Percentiles rank a stretch among this genome's conserved stretches.
Evolutionary conservation across 2,329 filamentous ascomycete genomes (phyloP).

Genomic region (Verticillium tricorpus): DNA sequence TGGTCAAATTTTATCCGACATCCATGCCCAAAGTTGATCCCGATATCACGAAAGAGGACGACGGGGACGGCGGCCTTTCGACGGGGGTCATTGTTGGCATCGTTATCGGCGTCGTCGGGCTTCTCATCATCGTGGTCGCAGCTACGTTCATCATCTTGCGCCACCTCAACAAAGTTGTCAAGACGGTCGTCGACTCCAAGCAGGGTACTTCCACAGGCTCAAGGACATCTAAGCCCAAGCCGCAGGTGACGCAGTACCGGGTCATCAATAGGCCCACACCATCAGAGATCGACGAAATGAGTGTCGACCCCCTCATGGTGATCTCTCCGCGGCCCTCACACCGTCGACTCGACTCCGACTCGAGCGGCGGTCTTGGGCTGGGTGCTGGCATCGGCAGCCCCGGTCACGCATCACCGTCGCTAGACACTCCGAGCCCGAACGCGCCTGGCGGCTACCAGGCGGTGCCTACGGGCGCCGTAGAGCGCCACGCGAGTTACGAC

Average conservation of each 20-base stretch:
- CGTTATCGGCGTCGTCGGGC: slow-evolving; percentile 42
- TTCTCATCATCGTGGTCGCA: slow-evolving; percentile 43
- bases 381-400: slow-evolving; percentile 11
- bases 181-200: slow-evolving; percentile 26
- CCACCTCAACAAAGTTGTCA: slow-evolving; percentile 42
- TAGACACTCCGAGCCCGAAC: slow-evolving; percentile 5
- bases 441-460: slow-evolving; percentile 9
- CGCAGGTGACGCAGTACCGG: slow-evolving; percentile 24
- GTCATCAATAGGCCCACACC: slow-evolving; percentile 25
- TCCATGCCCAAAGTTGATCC: slow-evolving; percentile 36
- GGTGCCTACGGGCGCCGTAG: slow-evolving; percentile 12
- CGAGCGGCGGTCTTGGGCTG: slow-evolving; percentile 1
- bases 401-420: slow-evolving; percentile 1
- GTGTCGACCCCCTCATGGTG: slow-evolving; percentile 34
- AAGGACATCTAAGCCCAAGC: background rate
- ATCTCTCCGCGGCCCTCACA: slow-evolving; percentile 20
- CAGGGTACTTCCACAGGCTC: slow-evolving; percentile 22
- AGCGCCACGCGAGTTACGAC: slow-evolving; percentile 24
- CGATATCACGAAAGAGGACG: background rate
- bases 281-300: slow-evolving; percentile 38
- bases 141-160: slow-evolving; percentile 45
- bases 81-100: slow-evolving; percentile 46
- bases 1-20: slow-evolving; percentile 40
- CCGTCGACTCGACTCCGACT: slow-evolving; percentile 8
- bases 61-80: slow-evolving; percentile 27